These are phyloP conservation scores for Exidia glandulosa DNA, from an alignment of 768 basidiomycete species.

Conservation along the genomic window DNA sequence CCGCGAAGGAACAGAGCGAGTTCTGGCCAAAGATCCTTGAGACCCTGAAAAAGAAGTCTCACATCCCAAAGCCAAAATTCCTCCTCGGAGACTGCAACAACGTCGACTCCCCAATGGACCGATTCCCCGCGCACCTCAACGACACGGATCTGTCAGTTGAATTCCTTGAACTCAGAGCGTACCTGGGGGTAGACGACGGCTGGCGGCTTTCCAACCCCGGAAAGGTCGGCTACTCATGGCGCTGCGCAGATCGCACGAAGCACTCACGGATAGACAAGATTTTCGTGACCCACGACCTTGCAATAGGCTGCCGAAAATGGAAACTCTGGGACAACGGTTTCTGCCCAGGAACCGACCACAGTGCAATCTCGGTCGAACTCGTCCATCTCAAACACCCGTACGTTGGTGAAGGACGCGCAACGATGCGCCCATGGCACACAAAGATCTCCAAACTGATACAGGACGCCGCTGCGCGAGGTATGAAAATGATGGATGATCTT, in stretches of 20 bases:
- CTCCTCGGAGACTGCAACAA: constrained; percentile 2
- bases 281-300: not conserved
- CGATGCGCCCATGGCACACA: not conserved
- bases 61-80: constrained; percentile 2
- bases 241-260: not conserved
- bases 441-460: not conserved
- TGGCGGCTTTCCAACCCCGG: not conserved
- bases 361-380: not conserved
- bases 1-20: not conserved
- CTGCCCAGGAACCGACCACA: not conserved
- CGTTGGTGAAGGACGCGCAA: not conserved
- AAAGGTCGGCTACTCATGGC: not conserved
- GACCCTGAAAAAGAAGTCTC: not conserved
- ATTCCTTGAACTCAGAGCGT: not conserved
- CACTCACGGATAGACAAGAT: not conserved
- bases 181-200: not conserved
- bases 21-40: not conserved
- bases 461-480: not conserved
- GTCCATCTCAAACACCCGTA: not conserved
- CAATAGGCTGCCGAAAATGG: not conserved
- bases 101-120: not conserved
- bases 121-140: not conserved
- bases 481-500: not conserved
- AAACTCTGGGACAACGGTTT: not conserved
- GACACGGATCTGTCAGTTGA: not conserved